phyloP scores from a whole-genome alignment of 805 yeast genomes.

The Ogataea trehalophila region DNA sequence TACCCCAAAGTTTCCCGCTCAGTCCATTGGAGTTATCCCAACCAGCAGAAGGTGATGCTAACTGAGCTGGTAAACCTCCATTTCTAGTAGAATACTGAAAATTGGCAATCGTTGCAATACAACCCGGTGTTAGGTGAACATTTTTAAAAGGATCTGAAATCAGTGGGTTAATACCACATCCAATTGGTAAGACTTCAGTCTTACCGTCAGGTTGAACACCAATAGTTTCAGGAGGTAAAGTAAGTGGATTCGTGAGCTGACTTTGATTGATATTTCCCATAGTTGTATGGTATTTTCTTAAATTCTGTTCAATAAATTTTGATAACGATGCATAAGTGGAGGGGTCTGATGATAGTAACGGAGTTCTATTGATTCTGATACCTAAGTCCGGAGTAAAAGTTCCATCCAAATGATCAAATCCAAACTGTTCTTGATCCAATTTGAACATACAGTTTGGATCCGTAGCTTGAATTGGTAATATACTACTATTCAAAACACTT shows the following conservation, averaged over 20 bases:
- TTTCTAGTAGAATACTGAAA: slow-evolving; percentile 10
- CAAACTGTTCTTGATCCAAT: slow-evolving; percentile 26
- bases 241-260: slow-evolving; percentile 36
- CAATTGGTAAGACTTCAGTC: slow-evolving; percentile 37
- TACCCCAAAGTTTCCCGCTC: slow-evolving; percentile 10
- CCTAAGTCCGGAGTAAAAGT: slow-evolving; percentile 28
- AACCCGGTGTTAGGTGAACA: slow-evolving; percentile 54
- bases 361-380: slow-evolving; percentile 32
- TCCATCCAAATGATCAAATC: slow-evolving; percentile 30
- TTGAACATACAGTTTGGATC: slow-evolving; percentile 31
- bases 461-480: slow-evolving; percentile 30
- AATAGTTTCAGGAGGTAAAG: slow-evolving; percentile 27
- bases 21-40: not conserved
- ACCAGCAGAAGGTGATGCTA: not conserved
- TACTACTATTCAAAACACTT: slow-evolving; percentile 24
- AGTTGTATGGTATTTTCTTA: slow-evolving; percentile 34
- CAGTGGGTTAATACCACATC: slow-evolving; percentile 50
- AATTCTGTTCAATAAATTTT: slow-evolving; percentile 40
- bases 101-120: slow-evolving; percentile 29
- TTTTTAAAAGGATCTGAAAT: slow-evolving; percentile 47
- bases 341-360: slow-evolving; percentile 37
- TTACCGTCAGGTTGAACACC: slow-evolving; percentile 30
- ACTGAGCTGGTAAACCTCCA: not conserved
- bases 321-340: slow-evolving; percentile 51
- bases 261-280: slow-evolving; percentile 34